Evolutionary conservation across 2,329 filamentous ascomycete species (phyloP), one percentile per base, ranked within the genome.

Genomic region (Cladosporium halotolerans): DNA sequence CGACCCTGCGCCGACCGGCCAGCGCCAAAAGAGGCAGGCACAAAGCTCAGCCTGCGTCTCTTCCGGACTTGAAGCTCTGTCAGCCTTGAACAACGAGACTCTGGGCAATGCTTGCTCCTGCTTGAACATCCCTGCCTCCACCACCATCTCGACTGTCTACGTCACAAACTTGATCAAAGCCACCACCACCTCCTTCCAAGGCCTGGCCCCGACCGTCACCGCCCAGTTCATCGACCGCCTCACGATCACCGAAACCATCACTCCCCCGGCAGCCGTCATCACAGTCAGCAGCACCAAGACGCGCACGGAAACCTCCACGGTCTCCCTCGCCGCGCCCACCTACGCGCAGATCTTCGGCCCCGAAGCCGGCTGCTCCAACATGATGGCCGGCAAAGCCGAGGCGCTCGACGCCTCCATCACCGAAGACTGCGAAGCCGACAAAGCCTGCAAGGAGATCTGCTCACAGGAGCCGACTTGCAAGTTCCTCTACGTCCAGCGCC

Each of bases 271-370:
- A 10, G 41, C 34, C 32, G 9, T 43, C 34, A 11, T 60, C 13
- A 14, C 59, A 11, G 45, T 53, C 19, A 63, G 57, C 18, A 46
- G 36, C 19, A 60, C 57, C 3, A 52, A 55, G 1, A 54, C 62
- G 10, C 52, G 38, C 5, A 60, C 55, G 1, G 40, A 52, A 11
- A 55, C 47, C 32, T 18, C 57, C 4, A 60, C 59, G 38, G 41
- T 58, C 48, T 58, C 59, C 19, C 55, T 61, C 31, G 55, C 61
- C 11, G 60, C 59, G 5, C 58, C 63, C 6, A 60, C 59, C 4
- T 64, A 56, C 53, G 67, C 62, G 3, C 53, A 60, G n/a, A 55
- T 61, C 31, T 61, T 51, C 43, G 60, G 60, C 11, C 58, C 60
- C 9, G 43, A 54, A 49, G 54, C 53, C 11, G 60, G 60, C 42